Evolutionary conservation across 2,329 filamentous ascomycete species (phyloP).

Genomic region (Aspergillus tamarii): DNA sequence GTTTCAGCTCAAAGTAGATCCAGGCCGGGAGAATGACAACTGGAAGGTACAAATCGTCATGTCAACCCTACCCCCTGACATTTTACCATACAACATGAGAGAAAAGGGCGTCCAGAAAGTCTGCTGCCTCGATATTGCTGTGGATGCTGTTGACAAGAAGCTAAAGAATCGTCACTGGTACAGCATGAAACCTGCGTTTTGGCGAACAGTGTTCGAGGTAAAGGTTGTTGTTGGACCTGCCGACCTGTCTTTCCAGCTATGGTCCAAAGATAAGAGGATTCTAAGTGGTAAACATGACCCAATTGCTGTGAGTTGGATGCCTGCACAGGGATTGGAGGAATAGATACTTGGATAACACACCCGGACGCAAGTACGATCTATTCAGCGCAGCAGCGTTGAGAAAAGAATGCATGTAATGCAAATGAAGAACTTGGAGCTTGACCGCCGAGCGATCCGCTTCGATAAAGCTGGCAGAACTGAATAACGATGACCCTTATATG

Average conservation of each 20-base stretch:
- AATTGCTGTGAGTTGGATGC: conserved; percentile 38
- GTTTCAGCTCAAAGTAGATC: conserved; percentile 32
- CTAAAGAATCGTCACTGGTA: conserved; percentile 42
- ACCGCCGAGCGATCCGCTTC: no score
- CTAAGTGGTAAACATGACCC: conserved; percentile 30
- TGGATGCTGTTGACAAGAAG: conserved; percentile 34
- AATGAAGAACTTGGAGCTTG: no score
- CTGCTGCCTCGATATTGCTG: conserved; percentile 34
- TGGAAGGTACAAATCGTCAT: conserved; percentile 40
- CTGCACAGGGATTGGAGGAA: conserved; percentile 3
- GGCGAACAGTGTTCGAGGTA: conserved; percentile 36
- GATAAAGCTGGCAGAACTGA: no score
- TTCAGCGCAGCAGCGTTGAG: background rate
- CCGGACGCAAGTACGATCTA: background rate
- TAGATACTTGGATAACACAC: background rate
- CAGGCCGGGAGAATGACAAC: conserved; percentile 23
- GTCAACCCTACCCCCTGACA: conserved; percentile 26
- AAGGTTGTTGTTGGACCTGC: conserved; percentile 38
- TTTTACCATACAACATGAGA: conserved; percentile 29
- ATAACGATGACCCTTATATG: no score
- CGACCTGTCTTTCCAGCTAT: conserved; percentile 40
- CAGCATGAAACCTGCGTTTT: conserved; percentile 33
- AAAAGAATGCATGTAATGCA: background rate
- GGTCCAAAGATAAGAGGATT: conserved; percentile 33
- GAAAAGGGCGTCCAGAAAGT: conserved; percentile 29